phyloP scores from a whole-genome alignment of 2,329 filamentous ascomycete genomes.

The Neocucurbitaria cava region DNA sequence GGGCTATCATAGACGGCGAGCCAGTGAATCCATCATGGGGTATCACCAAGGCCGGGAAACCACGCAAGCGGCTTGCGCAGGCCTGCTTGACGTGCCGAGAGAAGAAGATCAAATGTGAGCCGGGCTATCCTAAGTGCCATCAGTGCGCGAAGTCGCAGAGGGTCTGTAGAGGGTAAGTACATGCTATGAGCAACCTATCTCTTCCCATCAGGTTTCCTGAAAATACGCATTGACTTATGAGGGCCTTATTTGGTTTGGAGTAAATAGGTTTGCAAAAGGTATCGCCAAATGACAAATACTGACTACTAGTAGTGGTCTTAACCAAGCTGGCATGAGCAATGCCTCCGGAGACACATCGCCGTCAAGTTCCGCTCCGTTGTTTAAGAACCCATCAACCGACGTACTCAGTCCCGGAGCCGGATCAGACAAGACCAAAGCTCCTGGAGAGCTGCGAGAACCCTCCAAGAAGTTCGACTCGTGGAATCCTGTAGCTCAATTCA shows the following conservation, averaged over 20 bases:
- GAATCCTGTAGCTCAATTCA: slow-evolving; percentile 35
- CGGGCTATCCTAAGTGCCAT: slow-evolving; percentile 83
- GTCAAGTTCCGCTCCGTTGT: slow-evolving; percentile 36
- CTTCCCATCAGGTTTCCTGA: slow-evolving; percentile 2
- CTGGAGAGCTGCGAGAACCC: slow-evolving; percentile 39
- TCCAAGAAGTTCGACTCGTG: slow-evolving; percentile 37
- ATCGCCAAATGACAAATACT: slow-evolving; percentile 43
- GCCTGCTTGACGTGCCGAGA: slow-evolving; percentile 93
- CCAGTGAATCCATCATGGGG: slow-evolving; percentile 91
- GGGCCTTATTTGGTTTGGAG: slow-evolving; percentile 13
- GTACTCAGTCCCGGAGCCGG: slow-evolving; percentile 37
- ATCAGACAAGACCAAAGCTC: slow-evolving; percentile 37
- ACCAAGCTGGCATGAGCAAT: slow-evolving; percentile 40
- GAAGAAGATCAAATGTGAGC: slow-evolving; percentile 98
- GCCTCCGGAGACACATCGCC: slow-evolving; percentile 43
- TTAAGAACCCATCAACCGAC: slow-evolving; percentile 42
- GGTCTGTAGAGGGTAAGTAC: slow-evolving; percentile 71
- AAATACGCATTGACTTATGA: slow-evolving; percentile 32
- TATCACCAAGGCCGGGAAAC: slow-evolving; percentile 91
- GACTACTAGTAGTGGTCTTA: slow-evolving; percentile 38
- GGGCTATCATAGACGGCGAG: slow-evolving; percentile 84
- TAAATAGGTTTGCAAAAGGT: slow-evolving; percentile 21
- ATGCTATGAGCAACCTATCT: background rate
- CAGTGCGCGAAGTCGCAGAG: slow-evolving; percentile 93
- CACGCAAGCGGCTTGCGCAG: slow-evolving; percentile 86